Evolutionary conservation across 1,284 basidiomycete species (phyloP), one percentile per base, ranked within the genome.

Genomic region (Chalciporus sp.): DNA sequence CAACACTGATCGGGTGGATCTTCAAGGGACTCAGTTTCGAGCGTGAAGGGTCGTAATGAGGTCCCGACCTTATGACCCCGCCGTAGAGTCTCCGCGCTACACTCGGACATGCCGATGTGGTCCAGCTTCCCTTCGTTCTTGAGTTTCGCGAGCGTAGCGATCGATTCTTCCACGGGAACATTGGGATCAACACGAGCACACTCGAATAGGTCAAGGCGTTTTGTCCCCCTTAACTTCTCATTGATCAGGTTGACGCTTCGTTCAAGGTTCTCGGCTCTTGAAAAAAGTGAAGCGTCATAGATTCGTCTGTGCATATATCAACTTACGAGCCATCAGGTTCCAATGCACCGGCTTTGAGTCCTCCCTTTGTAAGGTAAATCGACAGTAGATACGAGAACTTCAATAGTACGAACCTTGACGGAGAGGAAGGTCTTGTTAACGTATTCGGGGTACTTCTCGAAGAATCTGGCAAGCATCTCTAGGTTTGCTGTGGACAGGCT

Each of bases 101-200:
- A 77, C 62, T 85, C 84, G n/a, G 78, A 83, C 51, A 83, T 64
- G 0, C 81, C 82, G 27, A 83, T 77, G 58, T 78, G 74, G 47
- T 74, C 73, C 52, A 80, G 73, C 57, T 79, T 76, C n/a, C 80
- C 79, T 39, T 74, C 73, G 0, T 64, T 64, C 44, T 69, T 67
- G 47, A 78, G 66, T 8, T 61, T 62, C 0, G 55, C 66, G 12
- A 77, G 67, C 1, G 61, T 60, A 17, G 59, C 51, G 41, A 74
- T 72, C n/a, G 67, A 57, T 20, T 72, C 67, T 54, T 78, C 76
- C 39, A 79, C 65, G 2, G 75, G 51, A 16, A 72, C 53, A 0
- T 60, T 70, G 16, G 52, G 42, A 53, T 78, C 76, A 3, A 78
- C 60, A 9, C 77, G 72, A 7, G 76, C 75, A 12, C 69, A 67